These are phyloP conservation scores for Amaranthus tricolor DNA, from an alignment of 179 eudicot genomes.

Conservation along the genomic window DNA sequence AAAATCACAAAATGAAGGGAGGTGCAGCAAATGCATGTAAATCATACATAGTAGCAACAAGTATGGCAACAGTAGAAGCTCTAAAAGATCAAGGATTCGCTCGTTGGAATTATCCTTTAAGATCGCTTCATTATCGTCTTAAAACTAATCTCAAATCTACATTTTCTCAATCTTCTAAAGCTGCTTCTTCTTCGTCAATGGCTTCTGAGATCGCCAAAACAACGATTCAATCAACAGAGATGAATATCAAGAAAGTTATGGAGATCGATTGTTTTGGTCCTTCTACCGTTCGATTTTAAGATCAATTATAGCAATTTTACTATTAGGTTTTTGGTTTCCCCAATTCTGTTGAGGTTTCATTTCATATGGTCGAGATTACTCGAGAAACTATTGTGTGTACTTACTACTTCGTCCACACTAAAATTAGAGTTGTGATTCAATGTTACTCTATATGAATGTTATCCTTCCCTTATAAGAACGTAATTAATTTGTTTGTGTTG, in stretches of 20 bases:
- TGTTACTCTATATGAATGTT: no score
- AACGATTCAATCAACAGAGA: background rate
- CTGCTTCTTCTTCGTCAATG: background rate
- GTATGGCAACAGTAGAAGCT: conserved; percentile 16
- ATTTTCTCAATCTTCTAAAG: conserved; percentile 5
- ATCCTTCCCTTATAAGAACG: no score
- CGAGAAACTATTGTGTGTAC: no score
- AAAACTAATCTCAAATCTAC: background rate
- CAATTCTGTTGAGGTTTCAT: no score
- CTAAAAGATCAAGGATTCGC: conserved; percentile 21
- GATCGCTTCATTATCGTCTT: conserved; percentile 10
- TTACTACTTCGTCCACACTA: no score
- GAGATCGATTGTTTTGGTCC: conserved; percentile 20
- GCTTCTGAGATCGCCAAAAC: background rate
- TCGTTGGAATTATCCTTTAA: conserved; percentile 20
- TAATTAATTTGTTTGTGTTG: no score
- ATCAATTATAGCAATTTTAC: background rate
- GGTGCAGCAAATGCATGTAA: conserved; percentile 6
- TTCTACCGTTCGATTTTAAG: conserved; percentile 5
- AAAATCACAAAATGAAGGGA: background rate
- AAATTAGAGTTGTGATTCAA: no score
- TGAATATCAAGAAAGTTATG: conserved; percentile 10
- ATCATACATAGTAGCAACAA: conserved; percentile 3
- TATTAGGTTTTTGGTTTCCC: no score
- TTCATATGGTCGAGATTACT: no score